Evolutionary conservation across 1,139 yeast genomes (phyloP).

Genomic region (Candida anutae): DNA sequence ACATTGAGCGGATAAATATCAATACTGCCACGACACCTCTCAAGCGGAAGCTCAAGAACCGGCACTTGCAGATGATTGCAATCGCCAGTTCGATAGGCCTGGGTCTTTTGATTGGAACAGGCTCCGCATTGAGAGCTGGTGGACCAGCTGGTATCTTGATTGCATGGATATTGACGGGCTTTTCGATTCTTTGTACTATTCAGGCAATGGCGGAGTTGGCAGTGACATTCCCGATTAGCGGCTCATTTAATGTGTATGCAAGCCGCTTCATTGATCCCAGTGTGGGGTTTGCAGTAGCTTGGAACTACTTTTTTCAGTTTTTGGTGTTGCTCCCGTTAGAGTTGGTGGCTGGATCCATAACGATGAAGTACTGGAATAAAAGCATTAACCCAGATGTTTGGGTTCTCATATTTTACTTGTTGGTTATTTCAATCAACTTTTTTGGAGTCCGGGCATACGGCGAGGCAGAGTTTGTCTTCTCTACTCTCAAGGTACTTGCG

Average conservation of each 20-base stretch:
- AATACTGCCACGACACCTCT: slow-evolving; percentile 15
- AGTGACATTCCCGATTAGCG: slow-evolving; percentile 26
- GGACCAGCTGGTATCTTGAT: slow-evolving; percentile 59
- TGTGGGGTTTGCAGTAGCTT: slow-evolving; percentile 28
- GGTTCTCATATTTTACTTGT: slow-evolving; percentile 22
- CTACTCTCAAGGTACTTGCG: slow-evolving; percentile 24
- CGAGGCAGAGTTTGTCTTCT: slow-evolving; percentile 27
- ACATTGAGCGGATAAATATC: slow-evolving; percentile 16
- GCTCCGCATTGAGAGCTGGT: slow-evolving; percentile 28
- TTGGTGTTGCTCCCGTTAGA: slow-evolving; percentile 24
- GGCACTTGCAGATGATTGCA: slow-evolving; percentile 22
- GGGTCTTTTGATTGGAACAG: slow-evolving; percentile 19
- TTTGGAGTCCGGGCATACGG: slow-evolving; percentile 29
- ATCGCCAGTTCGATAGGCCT: slow-evolving; percentile 28
- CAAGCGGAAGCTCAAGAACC: slow-evolving; percentile 16
- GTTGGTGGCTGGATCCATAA: slow-evolving; percentile 25
- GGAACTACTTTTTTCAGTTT: slow-evolving; percentile 24
- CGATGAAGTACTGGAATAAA: slow-evolving; percentile 23
- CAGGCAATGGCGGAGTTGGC: slow-evolving; percentile 30
- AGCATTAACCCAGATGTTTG: slow-evolving; percentile 24
- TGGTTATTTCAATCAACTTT: slow-evolving; percentile 22
- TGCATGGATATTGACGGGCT: slow-evolving; percentile 24
- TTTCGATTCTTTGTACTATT: slow-evolving; percentile 23
- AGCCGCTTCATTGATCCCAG: slow-evolving; percentile 27
- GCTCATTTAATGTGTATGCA: slow-evolving; percentile 26